Percentiles rank a stretch among this genome's conserved stretches.
phyloP scores from a whole-genome alignment of 805 yeast species.

The Torulaspora maleeae region DNA sequence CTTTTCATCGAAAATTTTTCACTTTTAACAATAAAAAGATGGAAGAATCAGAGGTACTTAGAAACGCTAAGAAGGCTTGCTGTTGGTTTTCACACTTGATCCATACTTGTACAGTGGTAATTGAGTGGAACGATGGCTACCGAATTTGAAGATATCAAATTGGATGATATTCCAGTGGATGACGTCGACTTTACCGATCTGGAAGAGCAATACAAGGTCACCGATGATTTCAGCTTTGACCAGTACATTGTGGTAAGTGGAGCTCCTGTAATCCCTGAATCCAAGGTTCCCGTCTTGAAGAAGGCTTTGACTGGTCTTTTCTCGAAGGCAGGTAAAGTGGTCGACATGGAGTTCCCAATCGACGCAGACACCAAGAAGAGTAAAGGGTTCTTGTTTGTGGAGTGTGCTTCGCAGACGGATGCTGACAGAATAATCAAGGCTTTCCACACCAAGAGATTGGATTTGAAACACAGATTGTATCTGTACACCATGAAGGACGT shows the following conservation, averaged over 20 bases:
- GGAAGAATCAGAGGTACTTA: neutral
- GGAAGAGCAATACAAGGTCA: slow-evolving; percentile 67
- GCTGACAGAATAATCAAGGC: slow-evolving; percentile 77
- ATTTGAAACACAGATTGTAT: slow-evolving; percentile 83
- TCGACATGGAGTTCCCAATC: slow-evolving; percentile 77
- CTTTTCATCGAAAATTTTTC: slow-evolving; percentile 11
- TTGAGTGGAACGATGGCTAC: slow-evolving; percentile 18
- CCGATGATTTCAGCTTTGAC: slow-evolving; percentile 60
- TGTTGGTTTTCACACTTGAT: neutral
- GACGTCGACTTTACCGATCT: slow-evolving; percentile 79
- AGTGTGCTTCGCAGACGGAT: slow-evolving; percentile 59
- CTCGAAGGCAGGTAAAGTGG: slow-evolving; percentile 68
- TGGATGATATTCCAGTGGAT: slow-evolving; percentile 51
- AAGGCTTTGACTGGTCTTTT: slow-evolving; percentile 83
- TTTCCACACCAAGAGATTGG: slow-evolving; percentile 85
- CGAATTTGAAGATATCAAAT: slow-evolving; percentile 34
- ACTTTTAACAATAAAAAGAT: neutral
- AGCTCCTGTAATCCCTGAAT: slow-evolving; percentile 89
- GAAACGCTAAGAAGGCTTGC: neutral
- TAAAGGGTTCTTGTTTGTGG: slow-evolving; percentile 82
- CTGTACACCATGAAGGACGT: slow-evolving; percentile 81
- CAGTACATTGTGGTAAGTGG: slow-evolving; percentile 87
- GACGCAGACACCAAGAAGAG: slow-evolving; percentile 64
- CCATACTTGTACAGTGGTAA: neutral
- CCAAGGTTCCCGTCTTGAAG: slow-evolving; percentile 75